Evolutionary conservation across 305 asterid species (phyloP).

Genomic region (Plantago coronopus): DNA sequence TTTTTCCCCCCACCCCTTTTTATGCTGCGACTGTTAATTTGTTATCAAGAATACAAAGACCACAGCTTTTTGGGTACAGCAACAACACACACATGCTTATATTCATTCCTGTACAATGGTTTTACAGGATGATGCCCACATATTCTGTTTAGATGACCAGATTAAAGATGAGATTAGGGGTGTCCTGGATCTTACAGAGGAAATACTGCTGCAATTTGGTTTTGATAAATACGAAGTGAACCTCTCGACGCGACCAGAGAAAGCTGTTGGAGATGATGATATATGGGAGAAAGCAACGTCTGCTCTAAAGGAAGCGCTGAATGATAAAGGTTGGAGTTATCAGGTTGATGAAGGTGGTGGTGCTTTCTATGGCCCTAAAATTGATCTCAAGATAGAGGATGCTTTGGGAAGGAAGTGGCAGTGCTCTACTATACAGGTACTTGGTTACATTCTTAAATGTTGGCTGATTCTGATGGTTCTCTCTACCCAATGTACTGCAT

Average conservation of each 20-base stretch:
- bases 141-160: slow-evolving; percentile 90
- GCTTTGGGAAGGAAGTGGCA: slow-evolving; percentile 99
- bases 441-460: background rate
- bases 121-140: slow-evolving; percentile 94
- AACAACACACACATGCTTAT: background rate
- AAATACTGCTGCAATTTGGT: slow-evolving; percentile 77
- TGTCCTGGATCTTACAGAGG: slow-evolving; percentile 93
- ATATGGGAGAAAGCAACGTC: slow-evolving; percentile 88
- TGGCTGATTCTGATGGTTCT: background rate
- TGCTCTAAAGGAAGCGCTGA: slow-evolving; percentile 78
- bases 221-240: slow-evolving; percentile 84
- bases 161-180: slow-evolving; percentile 88
- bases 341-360: slow-evolving; percentile 93
- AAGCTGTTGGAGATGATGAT: slow-evolving; percentile 72
- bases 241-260: slow-evolving; percentile 94
- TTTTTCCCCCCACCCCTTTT: too few relatives aligned
- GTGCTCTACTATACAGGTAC: slow-evolving; percentile 92
- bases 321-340: slow-evolving; percentile 87
- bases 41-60: too few relatives aligned
- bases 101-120: slow-evolving; percentile 15
- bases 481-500: too few relatives aligned
- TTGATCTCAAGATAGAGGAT: slow-evolving; percentile 94
- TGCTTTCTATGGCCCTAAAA: slow-evolving; percentile 96
- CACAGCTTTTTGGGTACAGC: too few relatives aligned
- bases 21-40: too few relatives aligned